Evolutionary conservation across 176 grass and related monocot genomes (phyloP), one percentile per base, ranked within the genome.

Genomic region (barley (Hordeum vulgare)): DNA sequence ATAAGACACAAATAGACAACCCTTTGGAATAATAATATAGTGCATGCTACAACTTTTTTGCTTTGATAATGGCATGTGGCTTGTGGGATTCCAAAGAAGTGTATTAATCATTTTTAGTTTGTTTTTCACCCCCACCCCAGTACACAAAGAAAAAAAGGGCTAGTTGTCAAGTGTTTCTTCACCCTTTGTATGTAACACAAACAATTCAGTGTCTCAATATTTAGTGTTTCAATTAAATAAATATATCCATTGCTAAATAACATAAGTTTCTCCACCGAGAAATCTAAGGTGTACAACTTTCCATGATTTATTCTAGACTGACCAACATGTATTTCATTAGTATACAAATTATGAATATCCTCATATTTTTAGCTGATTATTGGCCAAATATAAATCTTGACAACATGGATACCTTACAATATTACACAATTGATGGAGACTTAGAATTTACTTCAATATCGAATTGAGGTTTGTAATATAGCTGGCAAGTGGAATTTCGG

Each of bases 121-220:
- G 0, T 13, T 12, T 54, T 75, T 44, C 6, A 3, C 2, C 0
- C 0, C 3, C 14, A 0, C 37, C 28, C 14, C 2, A 8, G 1
- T 17, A 10, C 15, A 24, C 23, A 26, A 10, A 64, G 2, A 6
- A 21, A 45, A 44, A 7, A 6, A 1, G 26, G 14, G 26, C 35
- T 15, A 42, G 5, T 62, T 27, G 24, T 12, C n/a, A 12, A 71
- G 11, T 7, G 12, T 12, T 44, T 45, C 15, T 14, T 14, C 9
- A 47, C 45, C 40, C 24, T 45, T 18, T 18, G 27, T 15, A 40
- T 3, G 7, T 41, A 14, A 9, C 11, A 26, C 2, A 11, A 11
- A 44, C 1, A 51, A 53, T 21, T 18, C 42, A 47, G 15, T 20
- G 4, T 9, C 49, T 27, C 1, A 71, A 39, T 29, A 44, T 49